Evolutionary conservation across 768 basidiomycete genomes (phyloP), one percentile per base, ranked within the genome.

Genomic region (Mycena polygramma): DNA sequence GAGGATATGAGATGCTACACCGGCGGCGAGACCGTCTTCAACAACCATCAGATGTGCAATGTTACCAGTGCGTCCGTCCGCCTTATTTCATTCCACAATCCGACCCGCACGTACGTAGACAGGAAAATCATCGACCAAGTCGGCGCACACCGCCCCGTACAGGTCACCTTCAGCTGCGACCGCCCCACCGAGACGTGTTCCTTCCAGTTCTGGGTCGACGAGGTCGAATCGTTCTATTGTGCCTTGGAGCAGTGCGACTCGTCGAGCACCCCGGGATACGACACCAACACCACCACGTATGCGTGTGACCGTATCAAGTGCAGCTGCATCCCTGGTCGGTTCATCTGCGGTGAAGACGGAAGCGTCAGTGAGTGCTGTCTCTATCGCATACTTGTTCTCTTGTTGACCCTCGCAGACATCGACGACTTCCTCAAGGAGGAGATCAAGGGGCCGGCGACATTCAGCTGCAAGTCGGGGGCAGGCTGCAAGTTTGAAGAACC

Each of bases 191-290:
- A 83, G 6, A 89, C 89, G 0, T 99, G 98, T 78, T 89, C 90
- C 26, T 99, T 99, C 87, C 97, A 99, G 81, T 99, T 99, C 83
- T 99, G 98, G 98, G 95, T 96, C 11, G 96, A 93, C 8, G 86
- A 94, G 75, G 88, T 95, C 65, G 97, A 99, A 79, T 97, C 95
- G 0, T 99, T 99, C 81, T 98, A 98, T 81, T 99, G 98, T 81
- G 89, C 89, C 13, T 86, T 99, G 63, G 86, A 93, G 51, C 78
- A 87, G 20, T 99, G 98, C 77, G 79, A 76, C 4, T 89, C 89
- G 8, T 76, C 84, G 43, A 76, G 68, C 1, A 78, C 79, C 35
- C 75, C 82, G 1, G 90, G 87, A 9, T 92, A 90, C 77, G 88
- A 91, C 63, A 81, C 82, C 30, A 96, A 98, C 76, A 82, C 82